Base-by-base conservation (phyloP, 768 basidiomycete species). In the Filobasidium wieringae region DNA sequence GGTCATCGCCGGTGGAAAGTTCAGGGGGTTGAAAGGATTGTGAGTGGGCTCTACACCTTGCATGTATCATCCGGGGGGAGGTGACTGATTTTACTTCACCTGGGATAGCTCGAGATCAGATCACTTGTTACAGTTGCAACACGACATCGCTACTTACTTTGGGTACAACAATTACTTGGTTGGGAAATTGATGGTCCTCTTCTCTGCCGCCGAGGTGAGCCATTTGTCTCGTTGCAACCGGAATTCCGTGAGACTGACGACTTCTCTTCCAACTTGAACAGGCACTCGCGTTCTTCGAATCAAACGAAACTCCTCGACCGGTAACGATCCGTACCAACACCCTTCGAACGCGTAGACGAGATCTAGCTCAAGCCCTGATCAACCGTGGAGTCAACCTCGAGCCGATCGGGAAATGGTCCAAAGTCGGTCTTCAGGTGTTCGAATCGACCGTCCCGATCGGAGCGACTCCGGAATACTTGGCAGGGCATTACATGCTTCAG, bases 401-500 rank as follows among this genome's bases (percentile, higher is more conserved):
- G 71, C 92, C 95, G 22, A 92, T 99, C 64, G 95, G 93, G 30
- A 97, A 97, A 76, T 97, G 95, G 95, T 88, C 88, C 29, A 97
- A 96, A 69, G 92, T 96, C 62, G 95, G 95, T 15, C 79, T 99
- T n/a, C 95, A 97, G 74, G 86, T 99, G 2, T 97, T 97, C 71
- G 93, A 96, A 76, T 88, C 87, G 63, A 84, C 81, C 60, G 91
- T 99, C 1, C 95, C 95, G 0, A 88, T 99, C 61, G 93, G 88
- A 81, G 95, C 95, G 6, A 97, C 95, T 1, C 95, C 95, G 11
- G 95, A 99, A 76, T 99, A 99, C 75, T 82, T 99, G 36, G 91
- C 95, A 0, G 95, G 95, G 2, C 92, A 99, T 72, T 99, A 99
- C 76, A 97, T 99, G 88, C 86, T 97, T 26, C 95, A 99, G 78